These are phyloP conservation scores for Piedraia hortae DNA, from an alignment of 2,329 filamentous ascomycete species.

Conservation along the genomic window DNA sequence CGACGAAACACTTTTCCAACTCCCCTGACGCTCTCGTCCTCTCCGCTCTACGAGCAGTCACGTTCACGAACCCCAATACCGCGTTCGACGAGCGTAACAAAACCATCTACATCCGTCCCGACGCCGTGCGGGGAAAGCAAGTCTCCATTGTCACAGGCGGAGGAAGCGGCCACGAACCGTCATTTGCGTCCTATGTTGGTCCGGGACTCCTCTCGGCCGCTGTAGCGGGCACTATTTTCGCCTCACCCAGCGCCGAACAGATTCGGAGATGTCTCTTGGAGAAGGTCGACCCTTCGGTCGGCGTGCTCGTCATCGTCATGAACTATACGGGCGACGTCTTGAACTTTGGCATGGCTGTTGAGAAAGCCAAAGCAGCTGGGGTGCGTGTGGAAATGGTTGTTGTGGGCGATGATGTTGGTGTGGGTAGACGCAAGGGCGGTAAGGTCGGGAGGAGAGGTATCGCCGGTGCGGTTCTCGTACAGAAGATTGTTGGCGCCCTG, in stretches of 20 bases:
- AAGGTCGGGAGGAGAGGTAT: conserved; percentile 82
- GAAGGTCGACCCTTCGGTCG: conserved; percentile 40
- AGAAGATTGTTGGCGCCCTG: conserved; percentile 67
- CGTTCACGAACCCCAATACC: conserved; percentile 59
- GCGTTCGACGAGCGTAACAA: conserved; percentile 58
- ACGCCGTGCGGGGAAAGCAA: conserved; percentile 19
- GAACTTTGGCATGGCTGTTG: conserved; percentile 80
- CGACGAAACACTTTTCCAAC: conserved; percentile 88
- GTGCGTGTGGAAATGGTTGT: conserved; percentile 66
- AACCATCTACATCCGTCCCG: conserved; percentile 48
- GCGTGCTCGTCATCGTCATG: conserved; percentile 78
- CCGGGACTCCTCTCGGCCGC: conserved; percentile 52
- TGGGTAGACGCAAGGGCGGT: conserved; percentile 54
- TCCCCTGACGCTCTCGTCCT: conserved; percentile 55
- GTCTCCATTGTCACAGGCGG: conserved; percentile 73
- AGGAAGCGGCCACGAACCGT: conserved; percentile 72
- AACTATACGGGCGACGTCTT: conserved; percentile 40
- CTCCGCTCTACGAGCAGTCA: conserved; percentile 47
- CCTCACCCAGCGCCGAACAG: conserved; percentile 56
- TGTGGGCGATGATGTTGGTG: conserved; percentile 75
- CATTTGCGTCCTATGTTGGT: conserved; percentile 65
- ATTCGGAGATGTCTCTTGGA: conserved; percentile 48
- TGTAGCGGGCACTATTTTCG: conserved; percentile 70
- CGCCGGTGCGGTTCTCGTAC: conserved; percentile 70
- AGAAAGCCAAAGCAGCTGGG: conserved; percentile 64